phyloP scores from a whole-genome alignment of 176 grass and related monocot genomes.

The Eragrostis nindensis region DNA sequence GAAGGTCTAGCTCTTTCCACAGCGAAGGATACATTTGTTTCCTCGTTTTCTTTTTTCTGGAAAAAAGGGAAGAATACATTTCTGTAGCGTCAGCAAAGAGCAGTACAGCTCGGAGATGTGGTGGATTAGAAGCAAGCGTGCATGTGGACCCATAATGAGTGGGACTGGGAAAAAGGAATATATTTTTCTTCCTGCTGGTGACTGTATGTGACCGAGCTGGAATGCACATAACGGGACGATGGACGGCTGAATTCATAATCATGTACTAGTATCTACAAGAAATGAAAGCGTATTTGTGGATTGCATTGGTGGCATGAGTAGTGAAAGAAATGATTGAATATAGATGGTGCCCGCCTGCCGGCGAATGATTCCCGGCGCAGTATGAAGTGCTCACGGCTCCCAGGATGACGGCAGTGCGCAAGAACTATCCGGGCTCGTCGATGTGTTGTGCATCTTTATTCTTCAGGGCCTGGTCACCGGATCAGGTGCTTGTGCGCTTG shows the following conservation, averaged over 20 bases:
- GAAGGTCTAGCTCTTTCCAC: conserved; percentile 24
- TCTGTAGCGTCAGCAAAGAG: conserved; percentile 10
- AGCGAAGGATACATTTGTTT: not conserved
- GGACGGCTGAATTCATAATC: conserved; percentile 10
- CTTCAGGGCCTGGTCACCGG: conserved; percentile 17
- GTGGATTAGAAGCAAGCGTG: conserved; percentile 15
- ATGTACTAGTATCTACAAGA: not conserved
- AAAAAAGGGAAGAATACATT: not conserved
- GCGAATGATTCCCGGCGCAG: conserved; percentile 22
- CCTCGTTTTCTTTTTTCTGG: no score
- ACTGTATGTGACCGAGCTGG: conserved; percentile 31
- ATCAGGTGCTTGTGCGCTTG: not conserved
- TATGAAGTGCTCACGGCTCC: conserved; percentile 11
- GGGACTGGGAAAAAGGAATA: conserved; percentile 18
- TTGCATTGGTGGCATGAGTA: not conserved
- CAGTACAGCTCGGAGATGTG: conserved; percentile 29
- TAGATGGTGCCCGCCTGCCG: not conserved
- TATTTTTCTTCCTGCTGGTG: not conserved
- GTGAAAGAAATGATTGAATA: conserved; percentile 6
- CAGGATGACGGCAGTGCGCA: conserved; percentile 30
- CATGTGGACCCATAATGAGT: conserved; percentile 25
- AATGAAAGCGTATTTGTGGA: conserved; percentile 1
- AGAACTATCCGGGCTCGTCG: not conserved
- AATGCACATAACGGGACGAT: conserved; percentile 23
- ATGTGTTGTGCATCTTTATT: no score